These are phyloP conservation scores for Erysimum cheiranthoides DNA, from an alignment of 345 rosid genomes.

Conservation along the genomic window DNA sequence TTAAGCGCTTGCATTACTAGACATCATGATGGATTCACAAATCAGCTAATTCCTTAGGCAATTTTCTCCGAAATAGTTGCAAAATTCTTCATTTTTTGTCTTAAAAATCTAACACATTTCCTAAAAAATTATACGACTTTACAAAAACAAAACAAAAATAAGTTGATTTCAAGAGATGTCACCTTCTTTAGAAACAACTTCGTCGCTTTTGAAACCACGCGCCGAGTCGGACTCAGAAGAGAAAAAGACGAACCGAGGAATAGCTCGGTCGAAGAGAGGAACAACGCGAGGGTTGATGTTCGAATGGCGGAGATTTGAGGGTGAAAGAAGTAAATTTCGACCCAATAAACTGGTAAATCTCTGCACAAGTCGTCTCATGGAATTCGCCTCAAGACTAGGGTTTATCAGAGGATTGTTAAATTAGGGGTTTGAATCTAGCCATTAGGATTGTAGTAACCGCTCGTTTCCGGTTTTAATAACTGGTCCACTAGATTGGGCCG, in stretches of 20 bases:
- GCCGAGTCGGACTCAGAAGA: slow-evolving; percentile 44
- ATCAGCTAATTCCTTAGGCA: not conserved
- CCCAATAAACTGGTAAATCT: slow-evolving; percentile 36
- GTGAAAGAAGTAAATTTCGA: slow-evolving; percentile 31
- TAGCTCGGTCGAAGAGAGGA: slow-evolving; percentile 13
- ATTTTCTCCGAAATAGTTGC: not conserved
- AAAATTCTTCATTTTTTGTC: slow-evolving; percentile 2
- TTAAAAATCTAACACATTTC: not conserved
- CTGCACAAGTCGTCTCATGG: slow-evolving; percentile 47
- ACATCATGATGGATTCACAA: not conserved
- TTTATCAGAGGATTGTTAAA: slow-evolving; percentile 25
- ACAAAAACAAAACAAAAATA: not conserved
- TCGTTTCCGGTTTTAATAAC: slow-evolving; percentile 1
- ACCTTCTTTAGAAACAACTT: slow-evolving; percentile 56
- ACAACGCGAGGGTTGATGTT: not conserved
- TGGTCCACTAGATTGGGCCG: not conserved
- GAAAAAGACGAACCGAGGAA: slow-evolving; percentile 46
- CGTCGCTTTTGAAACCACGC: slow-evolving; percentile 20
- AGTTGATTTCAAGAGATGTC: not conserved
- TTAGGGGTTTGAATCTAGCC: slow-evolving; percentile 1
- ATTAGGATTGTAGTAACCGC: slow-evolving; percentile 3
- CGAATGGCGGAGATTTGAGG: slow-evolving; percentile 13
- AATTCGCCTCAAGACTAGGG: slow-evolving; percentile 22
- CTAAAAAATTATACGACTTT: not conserved
- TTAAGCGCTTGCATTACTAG: not conserved